Evolutionary conservation across 2,329 filamentous ascomycete species (phyloP).

Genomic region (Fusarium sp.): DNA sequence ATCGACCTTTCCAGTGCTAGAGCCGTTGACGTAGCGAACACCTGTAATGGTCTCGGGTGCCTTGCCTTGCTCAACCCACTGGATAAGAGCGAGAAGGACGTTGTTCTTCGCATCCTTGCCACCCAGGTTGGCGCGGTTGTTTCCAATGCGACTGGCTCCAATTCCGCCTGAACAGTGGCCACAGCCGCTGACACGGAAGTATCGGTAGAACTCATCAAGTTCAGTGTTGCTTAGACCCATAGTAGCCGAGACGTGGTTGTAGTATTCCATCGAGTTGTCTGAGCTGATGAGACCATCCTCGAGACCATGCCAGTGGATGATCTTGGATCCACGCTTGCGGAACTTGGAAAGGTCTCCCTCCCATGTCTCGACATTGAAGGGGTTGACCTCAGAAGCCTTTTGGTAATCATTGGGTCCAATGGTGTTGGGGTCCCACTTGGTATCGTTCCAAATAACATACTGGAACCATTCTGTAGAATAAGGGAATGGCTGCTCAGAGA

Average conservation of each 20-base stretch:
- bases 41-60: constrained; percentile 54
- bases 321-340: constrained; percentile 52
- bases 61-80: constrained; percentile 57
- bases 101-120: constrained; percentile 52
- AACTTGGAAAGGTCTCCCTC: constrained; percentile 52
- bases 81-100: constrained; percentile 57
- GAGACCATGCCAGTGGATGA: constrained; percentile 58
- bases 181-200: constrained; percentile 59
- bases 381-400: constrained; percentile 39
- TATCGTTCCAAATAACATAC: constrained; percentile 53
- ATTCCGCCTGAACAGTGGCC: constrained; percentile 60
- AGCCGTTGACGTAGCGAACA: constrained; percentile 39
- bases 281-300: constrained; percentile 31
- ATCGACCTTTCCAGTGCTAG: constrained; percentile 8
- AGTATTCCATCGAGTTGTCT: constrained; percentile 41
- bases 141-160: constrained; percentile 52
- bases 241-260: constrained; percentile 37
- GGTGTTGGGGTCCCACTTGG: constrained; percentile 39
- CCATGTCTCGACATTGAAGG: constrained; percentile 43
- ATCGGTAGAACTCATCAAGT: constrained; percentile 60
- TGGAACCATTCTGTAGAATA: constrained; percentile 46
- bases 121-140: constrained; percentile 32
- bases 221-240: constrained; percentile 42
- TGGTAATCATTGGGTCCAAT: constrained; percentile 53
- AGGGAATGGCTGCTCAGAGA: background rate